Evolutionary conservation across 1,139 yeast species (phyloP), one percentile per base, ranked within the genome.

Genomic region (Zygoascus sp.): DNA sequence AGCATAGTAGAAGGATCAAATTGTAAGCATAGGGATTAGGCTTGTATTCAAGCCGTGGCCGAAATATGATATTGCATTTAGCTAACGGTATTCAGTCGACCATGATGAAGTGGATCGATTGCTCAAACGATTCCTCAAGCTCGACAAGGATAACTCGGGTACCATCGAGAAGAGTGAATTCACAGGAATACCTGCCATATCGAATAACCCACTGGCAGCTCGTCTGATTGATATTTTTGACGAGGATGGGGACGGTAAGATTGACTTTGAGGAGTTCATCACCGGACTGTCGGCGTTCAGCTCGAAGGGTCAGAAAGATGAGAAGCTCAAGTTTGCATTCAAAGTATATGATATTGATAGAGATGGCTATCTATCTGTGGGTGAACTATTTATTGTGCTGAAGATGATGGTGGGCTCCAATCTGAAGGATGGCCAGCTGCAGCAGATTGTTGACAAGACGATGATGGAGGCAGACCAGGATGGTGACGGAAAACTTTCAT

Each of bases 361-460:
- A 47, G 99, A 94, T 63, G 98, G 98, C 0, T 89, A 65, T 61
- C 87, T 94, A 40, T 90, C 97, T 3, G 92, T 92, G 61, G 98
- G 98, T 19, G 99, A 94, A 66, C 69, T 94, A 50, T 94, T 83
- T 61, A 76, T 92, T 42, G 97, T 94, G 39, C 74, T 94, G 71
- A 87, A 92, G 67, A 86, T 88, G 81, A 94, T 94, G 98, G 98
- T 92, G 35, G 98, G 97, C 2, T 83, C 81, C 58, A 90, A 92
- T 60, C 69, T 94, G 50, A 84, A 81, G 53, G 95, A 87, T 51
- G 81, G 79, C 32, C 97, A 92, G 61, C 73, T 94, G 53, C 99
- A 94, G 65, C 98, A 92, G 65, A 79, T 90, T 50, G 97, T 90
- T 13, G 98, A 94, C 64, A 81, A 94, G 66, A 89, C 98, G 0